These are phyloP conservation scores for Colletotrichum nymphaeae DNA, from an alignment of 2,329 filamentous ascomycete species.

Conservation along the genomic window DNA sequence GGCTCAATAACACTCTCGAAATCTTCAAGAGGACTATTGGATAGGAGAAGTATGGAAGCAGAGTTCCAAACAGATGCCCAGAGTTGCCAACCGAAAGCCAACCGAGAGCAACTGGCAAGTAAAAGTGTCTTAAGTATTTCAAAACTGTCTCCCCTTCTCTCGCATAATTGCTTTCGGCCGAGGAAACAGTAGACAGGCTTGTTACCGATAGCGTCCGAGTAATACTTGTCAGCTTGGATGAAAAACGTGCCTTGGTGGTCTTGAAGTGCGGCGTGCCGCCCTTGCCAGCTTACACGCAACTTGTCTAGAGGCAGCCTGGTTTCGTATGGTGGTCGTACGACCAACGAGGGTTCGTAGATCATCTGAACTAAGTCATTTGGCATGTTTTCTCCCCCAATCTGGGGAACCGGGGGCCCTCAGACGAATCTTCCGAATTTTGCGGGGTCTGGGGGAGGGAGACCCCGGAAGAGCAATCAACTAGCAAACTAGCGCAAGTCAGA, in stretches of 20 bases:
- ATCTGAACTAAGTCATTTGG: conserved; percentile 11
- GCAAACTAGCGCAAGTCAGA: background rate
- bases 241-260: too few relatives aligned
- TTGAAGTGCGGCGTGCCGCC: too few relatives aligned
- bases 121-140: background rate
- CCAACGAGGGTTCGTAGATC: background rate
- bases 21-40: background rate
- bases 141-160: background rate
- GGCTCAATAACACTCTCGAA: too few relatives aligned
- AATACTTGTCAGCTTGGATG: too few relatives aligned
- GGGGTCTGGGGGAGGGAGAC: conserved; percentile 23
- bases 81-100: background rate
- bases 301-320: background rate
- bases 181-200: too few relatives aligned
- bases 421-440: conserved; percentile 15
- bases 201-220: too few relatives aligned
- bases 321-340: conserved; percentile 14
- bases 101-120: background rate
- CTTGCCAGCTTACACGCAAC: too few relatives aligned
- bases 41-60: background rate
- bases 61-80: background rate
- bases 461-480: conserved; percentile 2
- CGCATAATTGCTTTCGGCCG: background rate
- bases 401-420: conserved; percentile 24
- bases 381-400: conserved; percentile 21